Evolutionary conservation across 2,329 filamentous ascomycete species (phyloP), one percentile per base, ranked within the genome.

Genomic region (Neonectria coccinea): DNA sequence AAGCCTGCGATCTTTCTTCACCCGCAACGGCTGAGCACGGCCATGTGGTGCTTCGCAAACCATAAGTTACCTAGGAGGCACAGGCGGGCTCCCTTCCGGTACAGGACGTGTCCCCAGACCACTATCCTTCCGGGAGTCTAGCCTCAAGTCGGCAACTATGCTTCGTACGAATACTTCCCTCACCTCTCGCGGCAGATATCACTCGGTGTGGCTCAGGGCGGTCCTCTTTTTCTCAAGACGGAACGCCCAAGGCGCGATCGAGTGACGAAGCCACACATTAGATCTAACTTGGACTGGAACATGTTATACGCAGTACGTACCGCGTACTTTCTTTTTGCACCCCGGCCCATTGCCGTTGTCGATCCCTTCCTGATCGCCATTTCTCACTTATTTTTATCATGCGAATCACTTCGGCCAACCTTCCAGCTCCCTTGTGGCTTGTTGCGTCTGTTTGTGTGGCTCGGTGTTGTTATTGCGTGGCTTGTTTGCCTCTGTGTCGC

Each of bases 1-100:
- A 51, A 53, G 57, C 59, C 47, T 52, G 42, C 51, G 65, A 72
- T 73, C 70, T 69, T 66, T 68, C 66, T 44, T 56, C 31, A 31
- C 64, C 55, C 70, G 6, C 36, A 12, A 64, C 47, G 47, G 66
- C 62, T 62, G 65, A 67, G 70, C 29, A 56, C 54, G 52, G 60
- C 50, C 66, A 69, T 62, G 67, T 69, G 68, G 60, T 65, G 50
- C 56, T 60, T 64, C 41, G 54, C 58, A 54, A 59, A 45, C 45
- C 33, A 18, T 60, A n/a, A n/a, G n/a, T n/a, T n/a, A 27, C 27
- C 50, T 45, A 47, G 55, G 20, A 42, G 18, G 45, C 22, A 16
- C 14, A 48, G 16, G 25, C 14, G 11, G 25, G 27, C n/a, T 54
- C 20, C 42, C 33, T 29, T 41, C 18, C n/a, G 39, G 39, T 29